phyloP scores from a whole-genome alignment of 2,329 filamentous ascomycete genomes.

The Alternaria incomplexa region DNA sequence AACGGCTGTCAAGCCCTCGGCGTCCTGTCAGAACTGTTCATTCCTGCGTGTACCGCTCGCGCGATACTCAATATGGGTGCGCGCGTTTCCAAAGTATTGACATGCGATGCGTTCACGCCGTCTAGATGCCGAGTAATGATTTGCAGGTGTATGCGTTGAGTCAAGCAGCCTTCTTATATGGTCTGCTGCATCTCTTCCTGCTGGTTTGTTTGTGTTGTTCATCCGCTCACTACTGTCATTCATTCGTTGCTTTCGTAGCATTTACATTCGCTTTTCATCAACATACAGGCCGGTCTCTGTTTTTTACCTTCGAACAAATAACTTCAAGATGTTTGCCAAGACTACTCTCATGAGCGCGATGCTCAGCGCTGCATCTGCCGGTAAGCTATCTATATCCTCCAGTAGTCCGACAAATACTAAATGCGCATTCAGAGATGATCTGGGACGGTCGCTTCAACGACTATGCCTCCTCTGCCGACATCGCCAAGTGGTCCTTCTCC shows the following conservation, averaged over 20 bases:
- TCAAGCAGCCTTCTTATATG: conserved; percentile 11
- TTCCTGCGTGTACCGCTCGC: conserved; percentile 11
- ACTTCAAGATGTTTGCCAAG: conserved; percentile 41
- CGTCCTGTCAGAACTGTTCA: conserved; percentile 13
- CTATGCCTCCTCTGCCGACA: conserved; percentile 60
- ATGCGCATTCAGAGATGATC: conserved; percentile 53
- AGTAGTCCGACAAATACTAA: background rate
- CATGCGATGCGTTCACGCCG: background rate
- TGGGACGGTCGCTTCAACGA: conserved; percentile 74
- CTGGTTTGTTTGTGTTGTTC: background rate
- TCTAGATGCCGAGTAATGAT: conserved; percentile 1
- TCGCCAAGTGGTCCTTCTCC: conserved; percentile 68
- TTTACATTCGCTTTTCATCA: conserved; percentile 12
- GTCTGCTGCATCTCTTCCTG: conserved; percentile 12
- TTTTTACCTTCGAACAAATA: conserved; percentile 16
- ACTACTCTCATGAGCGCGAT: conserved; percentile 40
- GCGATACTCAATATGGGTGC: conserved; percentile 22
- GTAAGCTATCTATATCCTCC: conserved; percentile 10
- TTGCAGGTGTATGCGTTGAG: conserved; percentile 6
- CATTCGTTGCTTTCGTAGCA: conserved; percentile 22
- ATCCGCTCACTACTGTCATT: conserved; percentile 25
- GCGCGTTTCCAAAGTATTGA: conserved; percentile 6
- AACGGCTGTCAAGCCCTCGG: conserved; percentile 11
- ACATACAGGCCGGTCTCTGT: conserved; percentile 34
- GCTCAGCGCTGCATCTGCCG: conserved; percentile 41